Evolutionary conservation across 2,329 filamentous ascomycete species (phyloP), one percentile per base, ranked within the genome.

Genomic region (Diaporthe sp.): DNA sequence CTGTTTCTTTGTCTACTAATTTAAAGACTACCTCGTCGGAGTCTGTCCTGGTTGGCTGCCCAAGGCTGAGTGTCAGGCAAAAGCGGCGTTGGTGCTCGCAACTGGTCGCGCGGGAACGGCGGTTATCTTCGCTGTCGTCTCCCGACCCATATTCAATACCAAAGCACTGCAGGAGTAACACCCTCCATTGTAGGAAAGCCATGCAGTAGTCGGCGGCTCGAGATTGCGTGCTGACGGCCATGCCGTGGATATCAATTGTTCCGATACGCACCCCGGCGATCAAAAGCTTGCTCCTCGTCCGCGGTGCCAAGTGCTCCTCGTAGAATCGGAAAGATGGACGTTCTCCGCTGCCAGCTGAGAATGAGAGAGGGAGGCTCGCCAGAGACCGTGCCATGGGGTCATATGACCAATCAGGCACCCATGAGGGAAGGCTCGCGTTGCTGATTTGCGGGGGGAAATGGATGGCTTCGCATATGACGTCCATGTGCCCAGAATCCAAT

Each of bases 321-420:
- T 17, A n/a, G 17, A 22, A 37, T 12, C 17, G 7, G 17, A 31
- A 31, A 34, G 22, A 22, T 13, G 31, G 28, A 44, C 1, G 15
- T 9, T 19, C 19, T 12, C 3, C 3, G 17, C 25, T 31, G 8
- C 49, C n/a, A 53, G 53, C 44, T 22, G 37, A 28, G n/a, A 39
- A 44, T 13, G 22, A 46, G 37, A 55, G 25, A 13, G 51, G 39
- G 12, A 71, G n/a, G 17, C 53, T 42, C 2, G 51, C 37, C 15
- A 57, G 53, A 3, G 67, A 71, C n/a, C 22, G 53, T 17, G 39
- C 25, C 34, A 28, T 57, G 34, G 67, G 67, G n/a, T 37, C 53
- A n/a, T 71, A 55, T 9, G 67, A 71, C 67, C 67, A 71, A 34
- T 71, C 49, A 15, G 67, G 67, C 34, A 71, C 34, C 67, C 53